Evolutionary conservation across 352 stramenopile species (phyloP).

Genomic region (Globisporangium ultimum): DNA sequence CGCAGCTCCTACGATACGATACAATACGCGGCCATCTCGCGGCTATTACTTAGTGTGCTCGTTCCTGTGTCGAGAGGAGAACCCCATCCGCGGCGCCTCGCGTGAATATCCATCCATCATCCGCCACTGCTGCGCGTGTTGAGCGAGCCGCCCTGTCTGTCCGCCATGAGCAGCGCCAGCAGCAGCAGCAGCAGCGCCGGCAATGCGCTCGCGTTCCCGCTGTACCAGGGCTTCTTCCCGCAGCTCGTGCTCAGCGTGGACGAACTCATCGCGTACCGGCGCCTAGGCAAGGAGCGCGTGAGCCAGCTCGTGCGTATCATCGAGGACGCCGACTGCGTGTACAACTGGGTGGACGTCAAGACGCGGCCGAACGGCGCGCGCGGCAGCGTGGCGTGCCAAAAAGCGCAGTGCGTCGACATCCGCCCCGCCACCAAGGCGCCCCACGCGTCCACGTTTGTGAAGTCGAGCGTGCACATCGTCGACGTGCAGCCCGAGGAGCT

Average conservation of each 20-base stretch:
- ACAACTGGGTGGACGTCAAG: constrained; percentile 56
- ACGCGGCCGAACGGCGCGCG: constrained; percentile 5
- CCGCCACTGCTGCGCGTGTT: not conserved
- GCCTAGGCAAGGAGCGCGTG: constrained; percentile 70
- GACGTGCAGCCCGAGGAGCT: constrained; percentile 65
- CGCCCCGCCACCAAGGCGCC: constrained; percentile 33
- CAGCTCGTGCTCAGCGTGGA: constrained; percentile 66
- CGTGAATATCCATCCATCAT: not conserved
- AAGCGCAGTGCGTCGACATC: constrained; percentile 63
- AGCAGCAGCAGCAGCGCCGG: not conserved
- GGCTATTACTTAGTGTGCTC: too few relatives aligned
- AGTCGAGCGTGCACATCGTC: constrained; percentile 57
- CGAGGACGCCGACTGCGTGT: constrained; percentile 71
- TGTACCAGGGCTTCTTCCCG: constrained; percentile 82
- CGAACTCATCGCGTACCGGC: constrained; percentile 74
- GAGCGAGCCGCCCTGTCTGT: not conserved
- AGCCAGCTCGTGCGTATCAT: constrained; percentile 73
- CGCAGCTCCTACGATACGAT: too few relatives aligned
- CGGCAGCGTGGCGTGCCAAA: constrained; percentile 28
- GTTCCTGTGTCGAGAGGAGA: too few relatives aligned
- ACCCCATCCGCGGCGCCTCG: too few relatives aligned
- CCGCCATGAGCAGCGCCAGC: not conserved
- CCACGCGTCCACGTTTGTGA: constrained; percentile 48
- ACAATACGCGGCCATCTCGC: too few relatives aligned
- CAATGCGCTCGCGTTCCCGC: constrained; percentile 51